phyloP scores from a whole-genome alignment of 345 rosid genomes.

The Limnanthes douglasii region DNA sequence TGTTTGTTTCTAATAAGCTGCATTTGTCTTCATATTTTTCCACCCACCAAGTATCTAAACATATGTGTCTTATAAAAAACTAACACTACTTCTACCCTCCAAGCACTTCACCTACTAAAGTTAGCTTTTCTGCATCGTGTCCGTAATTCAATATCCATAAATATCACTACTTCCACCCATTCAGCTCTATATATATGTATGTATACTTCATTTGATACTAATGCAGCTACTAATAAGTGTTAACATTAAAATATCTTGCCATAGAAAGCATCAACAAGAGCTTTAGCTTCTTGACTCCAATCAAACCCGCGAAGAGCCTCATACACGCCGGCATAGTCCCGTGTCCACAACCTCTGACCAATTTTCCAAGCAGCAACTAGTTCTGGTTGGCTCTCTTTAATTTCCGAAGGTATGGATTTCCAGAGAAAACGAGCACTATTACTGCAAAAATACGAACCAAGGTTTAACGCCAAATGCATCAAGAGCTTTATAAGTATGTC shows the following conservation, averaged over 20 bases:
- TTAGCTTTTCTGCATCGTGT: too few relatives aligned
- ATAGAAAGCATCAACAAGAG: constrained; percentile 57
- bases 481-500: neutral
- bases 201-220: too few relatives aligned
- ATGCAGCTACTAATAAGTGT: neutral
- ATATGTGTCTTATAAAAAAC: too few relatives aligned
- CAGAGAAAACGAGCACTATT: constrained; percentile 72
- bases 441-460: constrained; percentile 20
- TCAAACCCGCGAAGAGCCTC: constrained; percentile 54
- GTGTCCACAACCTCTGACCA: constrained; percentile 77
- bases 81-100: too few relatives aligned
- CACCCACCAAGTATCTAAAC: too few relatives aligned
- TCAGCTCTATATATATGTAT: too few relatives aligned
- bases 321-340: constrained; percentile 61
- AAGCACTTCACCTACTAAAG: too few relatives aligned
- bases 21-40: too few relatives aligned
- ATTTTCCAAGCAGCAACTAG: constrained; percentile 64
- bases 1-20: too few relatives aligned
- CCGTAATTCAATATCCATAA: too few relatives aligned
- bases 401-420: constrained; percentile 51
- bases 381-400: constrained; percentile 64
- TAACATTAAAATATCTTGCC: constrained; percentile 14
- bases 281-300: constrained; percentile 60
- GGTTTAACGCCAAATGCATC: neutral
- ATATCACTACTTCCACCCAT: too few relatives aligned